Base-by-base conservation (phyloP, 495 filamentous ascomycete species). In the Venustampulla echinocandica region DNA sequence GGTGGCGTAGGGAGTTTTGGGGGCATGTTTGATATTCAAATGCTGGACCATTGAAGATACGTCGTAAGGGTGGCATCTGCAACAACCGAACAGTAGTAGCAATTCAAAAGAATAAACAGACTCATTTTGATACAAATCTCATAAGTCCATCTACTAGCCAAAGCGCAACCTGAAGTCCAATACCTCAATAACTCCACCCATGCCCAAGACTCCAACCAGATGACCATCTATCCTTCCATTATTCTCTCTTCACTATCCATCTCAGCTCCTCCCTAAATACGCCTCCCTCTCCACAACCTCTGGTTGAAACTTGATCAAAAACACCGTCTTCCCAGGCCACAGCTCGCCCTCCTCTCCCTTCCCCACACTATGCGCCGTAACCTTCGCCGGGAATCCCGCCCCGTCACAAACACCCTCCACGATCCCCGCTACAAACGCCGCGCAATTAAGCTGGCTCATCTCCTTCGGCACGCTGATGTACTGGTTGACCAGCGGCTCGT, bases 381-480 rank as follows among this genome's bases (percentile, higher is more conserved):
- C 93, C 50, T 82, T 80, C 2, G 87, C 85, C 46, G 82, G 80
- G 63, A 96, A 94, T 7, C 83, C 87, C 43, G 85, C 84, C 5
- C 87, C 90, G 66, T 95, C 92, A 61, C 90, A 92, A 0, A 94
- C 82, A 4, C 93, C 92, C 74, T 98, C 92, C 44, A 98, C 81
- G 45, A 98, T 85, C 1, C 92, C 92, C 1, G 93, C 92, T 3
- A 96, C 89, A 56, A 81, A 98, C 10, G 92, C 92, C 19, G 92
- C 92, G 64, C 90, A 96, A 61, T 95, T 98, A 49, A 98, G 75
- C 74, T 90, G 82, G 64, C 71, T 85, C 89, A 98, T 95, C 65
- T 98, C 92, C 52, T 80, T 80, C 18, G 92, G 92, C 27, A 97
- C 85, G 54, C 79, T 84, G 59, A 98, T 84, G 63, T 93, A 96